Evolutionary conservation across 139 green algal species (phyloP), one percentile per base, ranked within the genome.

Genomic region (Coelastrella sp.): DNA sequence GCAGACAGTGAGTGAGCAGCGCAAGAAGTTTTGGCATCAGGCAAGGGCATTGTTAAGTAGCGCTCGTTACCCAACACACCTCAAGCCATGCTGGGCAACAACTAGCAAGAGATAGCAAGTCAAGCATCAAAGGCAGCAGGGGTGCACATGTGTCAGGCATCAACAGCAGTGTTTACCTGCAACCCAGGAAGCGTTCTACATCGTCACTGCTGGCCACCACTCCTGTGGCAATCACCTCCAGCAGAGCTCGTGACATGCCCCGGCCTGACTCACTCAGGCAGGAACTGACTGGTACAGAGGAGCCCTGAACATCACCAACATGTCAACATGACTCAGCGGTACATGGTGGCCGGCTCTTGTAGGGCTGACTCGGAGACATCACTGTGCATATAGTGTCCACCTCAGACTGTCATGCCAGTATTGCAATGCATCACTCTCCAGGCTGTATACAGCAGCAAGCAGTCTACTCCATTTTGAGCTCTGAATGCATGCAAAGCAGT

Each of bases 191-290:
- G 24, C 94, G 90, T 59, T 96, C 89, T 22, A 98, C 93, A 82
- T 98, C 97, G 0, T 78, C 22, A 0, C 88, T 75, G 6, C 87
- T 96, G 58, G 72, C 81, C 79, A 98, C 96, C 11, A 92, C 94
- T 7, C 95, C 93, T 35, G 82, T 94, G 0, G 93, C 95, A 8
- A 99, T 82, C 73, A 95, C 95, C 92, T 99, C 96, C 56, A 97
- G 92, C 92, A 98, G 94, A 0, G 96, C 94, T 0, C 95, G 94
- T 90, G 95, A 94, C 96, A 98, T 98, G 84, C 96, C 96, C 66
- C 85, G 90, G 79, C 93, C 92, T 6, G 87, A 92, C 15, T 96
- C 91, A 25, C 66, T 86, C 68, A 98, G 91, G 94, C 95, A 97
- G 91, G 94, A 97, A 15, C 25, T 57, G 6, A 98, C 91, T 14